These are phyloP conservation scores for Castanospermum australe DNA, from an alignment of 306 rosid genomes.

Conservation along the genomic window DNA sequence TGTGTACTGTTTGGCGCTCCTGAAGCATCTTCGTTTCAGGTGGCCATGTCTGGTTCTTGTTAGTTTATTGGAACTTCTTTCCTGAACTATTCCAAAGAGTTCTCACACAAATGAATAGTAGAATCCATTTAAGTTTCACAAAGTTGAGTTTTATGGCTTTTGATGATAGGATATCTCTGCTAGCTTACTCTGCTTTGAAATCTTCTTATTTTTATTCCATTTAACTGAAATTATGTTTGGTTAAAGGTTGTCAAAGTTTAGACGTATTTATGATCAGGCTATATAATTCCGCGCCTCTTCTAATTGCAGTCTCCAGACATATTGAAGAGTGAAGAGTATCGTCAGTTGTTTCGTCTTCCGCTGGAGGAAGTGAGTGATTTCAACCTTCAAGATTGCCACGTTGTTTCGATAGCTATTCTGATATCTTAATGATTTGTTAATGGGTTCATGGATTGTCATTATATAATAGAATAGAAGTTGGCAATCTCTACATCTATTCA, in stretches of 20 bases:
- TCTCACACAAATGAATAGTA: neutral
- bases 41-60: too few relatives aligned
- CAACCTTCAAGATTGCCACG: neutral
- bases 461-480: constrained; percentile 11
- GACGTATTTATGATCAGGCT: neutral
- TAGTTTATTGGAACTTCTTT: too few relatives aligned
- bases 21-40: too few relatives aligned
- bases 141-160: constrained; percentile 4
- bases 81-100: too few relatives aligned
- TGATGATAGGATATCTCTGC: neutral
- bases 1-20: too few relatives aligned
- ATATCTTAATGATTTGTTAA: neutral
- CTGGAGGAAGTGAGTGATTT: constrained; percentile 74
- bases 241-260: constrained; percentile 8
- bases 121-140: neutral
- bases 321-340: constrained; percentile 90
- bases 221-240: neutral
- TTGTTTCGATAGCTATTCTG: neutral
- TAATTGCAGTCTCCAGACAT: constrained; percentile 43
- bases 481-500: neutral
- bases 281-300: neutral
- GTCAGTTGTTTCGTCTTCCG: constrained; percentile 93
- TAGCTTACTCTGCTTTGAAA: neutral
- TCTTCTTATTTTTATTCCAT: neutral
- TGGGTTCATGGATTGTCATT: neutral